Evolutionary conservation across 2,329 filamentous ascomycete species (phyloP).

Genomic region (Fragosphaeria purpurea): DNA sequence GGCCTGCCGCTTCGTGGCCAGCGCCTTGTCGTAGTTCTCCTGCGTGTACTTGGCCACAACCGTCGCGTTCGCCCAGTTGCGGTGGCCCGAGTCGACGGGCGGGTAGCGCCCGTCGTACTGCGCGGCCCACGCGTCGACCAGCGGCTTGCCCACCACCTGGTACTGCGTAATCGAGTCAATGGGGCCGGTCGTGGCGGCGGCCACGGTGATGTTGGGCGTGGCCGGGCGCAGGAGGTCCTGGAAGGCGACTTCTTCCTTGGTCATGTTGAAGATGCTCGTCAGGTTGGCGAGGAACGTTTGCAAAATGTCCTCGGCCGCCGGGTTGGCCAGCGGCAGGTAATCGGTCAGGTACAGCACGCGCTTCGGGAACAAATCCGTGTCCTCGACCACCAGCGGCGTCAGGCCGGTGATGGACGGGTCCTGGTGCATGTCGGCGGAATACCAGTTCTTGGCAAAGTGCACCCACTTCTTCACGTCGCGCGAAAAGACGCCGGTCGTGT

Average conservation of each 20-base stretch:
- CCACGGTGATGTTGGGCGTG: constrained; percentile 19
- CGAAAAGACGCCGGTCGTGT: constrained; percentile 20
- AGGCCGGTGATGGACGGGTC: constrained; percentile 26
- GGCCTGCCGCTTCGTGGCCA: constrained; percentile 19
- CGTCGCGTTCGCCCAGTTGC: constrained; percentile 21
- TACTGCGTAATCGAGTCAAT: constrained; percentile 25
- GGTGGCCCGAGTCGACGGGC: constrained; percentile 26
- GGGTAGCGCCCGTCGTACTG: constrained; percentile 28
- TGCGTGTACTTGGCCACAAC: constrained; percentile 14
- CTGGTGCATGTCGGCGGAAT: constrained; percentile 24
- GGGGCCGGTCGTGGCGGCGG: constrained; percentile 19
- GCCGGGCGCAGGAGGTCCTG: constrained; percentile 22
- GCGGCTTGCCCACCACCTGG: constrained; percentile 21
- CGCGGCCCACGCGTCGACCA: constrained; percentile 21
- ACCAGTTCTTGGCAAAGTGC: constrained; percentile 29
- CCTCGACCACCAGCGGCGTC: constrained; percentile 23
- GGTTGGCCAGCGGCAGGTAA: constrained; percentile 29
- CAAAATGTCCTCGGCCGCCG: constrained; percentile 26
- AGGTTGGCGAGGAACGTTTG: constrained; percentile 26
- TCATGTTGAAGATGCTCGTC: constrained; percentile 26
- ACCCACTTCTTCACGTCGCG: constrained; percentile 19
- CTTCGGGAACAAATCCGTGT: constrained; percentile 25
- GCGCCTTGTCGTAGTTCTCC: constrained; percentile 16
- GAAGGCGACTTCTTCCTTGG: constrained; percentile 26
- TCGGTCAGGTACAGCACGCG: constrained; percentile 29